Percentiles rank a stretch among this genome's conserved stretches.
phyloP scores from a whole-genome alignment of 768 basidiomycete genomes.

The Mycena crocata region DNA sequence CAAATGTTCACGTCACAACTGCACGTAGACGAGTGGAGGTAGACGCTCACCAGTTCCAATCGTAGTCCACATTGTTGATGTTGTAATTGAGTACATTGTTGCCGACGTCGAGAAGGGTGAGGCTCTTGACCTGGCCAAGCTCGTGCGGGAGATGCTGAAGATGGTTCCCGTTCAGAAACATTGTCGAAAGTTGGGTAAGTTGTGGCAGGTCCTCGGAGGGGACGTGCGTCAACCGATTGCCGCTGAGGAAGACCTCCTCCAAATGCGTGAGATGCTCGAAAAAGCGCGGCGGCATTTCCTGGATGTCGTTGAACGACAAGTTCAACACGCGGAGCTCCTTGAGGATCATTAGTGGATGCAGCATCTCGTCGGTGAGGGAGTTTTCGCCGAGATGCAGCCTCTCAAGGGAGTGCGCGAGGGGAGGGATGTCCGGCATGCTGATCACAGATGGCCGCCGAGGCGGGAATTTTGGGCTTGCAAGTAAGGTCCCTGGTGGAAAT shows the following conservation, averaged over 20 bases:
- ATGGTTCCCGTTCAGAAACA: slow-evolving; percentile 95
- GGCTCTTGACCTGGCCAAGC: slow-evolving; percentile 80
- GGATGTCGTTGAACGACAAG: slow-evolving; percentile 94
- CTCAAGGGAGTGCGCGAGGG: slow-evolving; percentile 78
- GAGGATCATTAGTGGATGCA: slow-evolving; percentile 80
- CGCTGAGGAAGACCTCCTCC: slow-evolving; percentile 91
- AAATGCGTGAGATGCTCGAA: slow-evolving; percentile 79
- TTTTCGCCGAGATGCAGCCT: slow-evolving; percentile 93
- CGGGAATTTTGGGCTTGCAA: slow-evolving; percentile 33
- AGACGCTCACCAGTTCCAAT: slow-evolving; percentile 96
- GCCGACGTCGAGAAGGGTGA: slow-evolving; percentile 90
- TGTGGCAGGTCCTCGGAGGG: slow-evolving; percentile 89
- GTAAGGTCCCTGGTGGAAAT: slow-evolving; percentile 5
- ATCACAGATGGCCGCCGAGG: slow-evolving; percentile 46
- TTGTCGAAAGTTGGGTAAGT: slow-evolving; percentile 72
- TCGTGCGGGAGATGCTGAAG: slow-evolving; percentile 94
- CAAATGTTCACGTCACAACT: background rate
- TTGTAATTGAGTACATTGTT: slow-evolving; percentile 96
- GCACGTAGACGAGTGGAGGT: background rate
- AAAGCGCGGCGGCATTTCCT: slow-evolving; percentile 84
- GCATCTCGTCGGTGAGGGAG: slow-evolving; percentile 79
- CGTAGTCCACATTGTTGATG: slow-evolving; percentile 97
- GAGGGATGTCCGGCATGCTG: slow-evolving; percentile 48
- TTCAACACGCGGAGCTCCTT: slow-evolving; percentile 86
- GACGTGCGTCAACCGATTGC: slow-evolving; percentile 92